Conservation (phyloP, 2,329 filamentous ascomycete species). For the Rhytidhysteron rufulum region DNA sequence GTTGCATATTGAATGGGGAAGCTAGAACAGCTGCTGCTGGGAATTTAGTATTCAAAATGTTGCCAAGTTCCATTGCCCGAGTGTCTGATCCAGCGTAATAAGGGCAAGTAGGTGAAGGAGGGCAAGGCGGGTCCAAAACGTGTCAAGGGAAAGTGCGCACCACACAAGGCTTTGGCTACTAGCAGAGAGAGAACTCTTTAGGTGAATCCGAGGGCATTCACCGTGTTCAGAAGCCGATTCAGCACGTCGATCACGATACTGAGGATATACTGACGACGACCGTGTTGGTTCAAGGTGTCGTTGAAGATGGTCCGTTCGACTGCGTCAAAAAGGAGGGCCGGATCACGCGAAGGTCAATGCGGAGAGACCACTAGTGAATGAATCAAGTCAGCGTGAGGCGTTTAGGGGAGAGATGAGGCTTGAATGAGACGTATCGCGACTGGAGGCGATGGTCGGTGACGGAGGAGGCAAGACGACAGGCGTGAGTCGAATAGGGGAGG, state of each 20-base stretch:
- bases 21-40: slow-evolving; percentile 35
- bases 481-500: slow-evolving; percentile 30
- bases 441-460: slow-evolving; percentile 18
- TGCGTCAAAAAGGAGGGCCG: slow-evolving; percentile 23
- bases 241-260: slow-evolving; percentile 13
- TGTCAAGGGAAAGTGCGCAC: slow-evolving; percentile 23
- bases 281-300: slow-evolving; percentile 12
- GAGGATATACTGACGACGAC: slow-evolving; percentile 10
- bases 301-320: slow-evolving; percentile 28
- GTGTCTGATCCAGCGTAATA: slow-evolving; percentile 10
- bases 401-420: slow-evolving; percentile 6
- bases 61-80: slow-evolving; percentile 36
- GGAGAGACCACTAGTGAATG: slow-evolving; percentile 29
- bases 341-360: slow-evolving; percentile 39
- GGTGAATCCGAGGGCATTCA: slow-evolving; percentile 9
- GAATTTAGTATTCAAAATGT: slow-evolving; percentile 41
- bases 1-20: slow-evolving; percentile 36
- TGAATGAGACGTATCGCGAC: slow-evolving; percentile 15
- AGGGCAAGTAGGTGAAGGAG: slow-evolving; percentile 13
- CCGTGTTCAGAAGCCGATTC: slow-evolving; percentile 4
- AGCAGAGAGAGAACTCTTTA: slow-evolving; percentile 21
- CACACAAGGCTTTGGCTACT: slow-evolving; percentile 19
- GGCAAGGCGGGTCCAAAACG: slow-evolving; percentile 5
- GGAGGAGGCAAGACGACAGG: slow-evolving; percentile 24
- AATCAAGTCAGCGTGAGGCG: slow-evolving; percentile 25